Percentiles rank a stretch among this genome's conserved stretches.
Conservation (phyloP, 1,284 basidiomycete species). For the Tranzscheliella williamsii region DNA sequence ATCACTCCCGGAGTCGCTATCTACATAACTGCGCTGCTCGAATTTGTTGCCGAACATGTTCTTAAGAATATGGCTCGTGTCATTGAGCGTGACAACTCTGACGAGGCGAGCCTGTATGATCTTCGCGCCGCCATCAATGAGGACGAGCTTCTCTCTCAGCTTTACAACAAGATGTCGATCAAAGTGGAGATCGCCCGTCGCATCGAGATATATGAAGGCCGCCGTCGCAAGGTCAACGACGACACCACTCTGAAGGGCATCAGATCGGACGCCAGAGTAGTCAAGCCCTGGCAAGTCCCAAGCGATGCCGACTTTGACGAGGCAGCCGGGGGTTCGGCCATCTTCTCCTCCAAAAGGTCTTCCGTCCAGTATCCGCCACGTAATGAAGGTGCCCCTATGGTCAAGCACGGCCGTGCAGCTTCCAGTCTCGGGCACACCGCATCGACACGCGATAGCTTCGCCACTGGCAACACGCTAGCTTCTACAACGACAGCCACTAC, state of each 20-base stretch:
- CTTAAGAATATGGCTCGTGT: conserved; percentile 47
- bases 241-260: conserved; percentile 7
- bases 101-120: conserved; percentile 49
- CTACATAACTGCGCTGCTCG: conserved; percentile 54
- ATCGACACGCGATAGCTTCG: too few species aligned
- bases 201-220: conserved; percentile 17
- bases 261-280: conserved; percentile 16
- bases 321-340: conserved; percentile 33
- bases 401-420: too few species aligned
- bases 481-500: too few species aligned
- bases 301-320: conserved; percentile 45
- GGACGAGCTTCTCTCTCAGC: conserved; percentile 39
- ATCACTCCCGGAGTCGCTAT: conserved; percentile 54
- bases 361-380: conserved; percentile 28
- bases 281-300: conserved; percentile 47
- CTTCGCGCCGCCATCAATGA: conserved; percentile 49
- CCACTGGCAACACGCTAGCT: too few species aligned
- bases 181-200: conserved; percentile 25
- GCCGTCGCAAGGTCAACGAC: conserved; percentile 11
- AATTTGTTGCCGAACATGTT: conserved; percentile 49
- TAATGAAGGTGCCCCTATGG: too few species aligned
- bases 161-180: conserved; percentile 41
- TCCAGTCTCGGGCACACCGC: too few species aligned
- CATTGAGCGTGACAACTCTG: conserved; percentile 56
- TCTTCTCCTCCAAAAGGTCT: conserved; percentile 28